Percentiles rank a stretch among this genome's conserved stretches.
phyloP scores from a whole-genome alignment of 2,329 filamentous ascomycete species.

The Pezicula rhizophila region DNA sequence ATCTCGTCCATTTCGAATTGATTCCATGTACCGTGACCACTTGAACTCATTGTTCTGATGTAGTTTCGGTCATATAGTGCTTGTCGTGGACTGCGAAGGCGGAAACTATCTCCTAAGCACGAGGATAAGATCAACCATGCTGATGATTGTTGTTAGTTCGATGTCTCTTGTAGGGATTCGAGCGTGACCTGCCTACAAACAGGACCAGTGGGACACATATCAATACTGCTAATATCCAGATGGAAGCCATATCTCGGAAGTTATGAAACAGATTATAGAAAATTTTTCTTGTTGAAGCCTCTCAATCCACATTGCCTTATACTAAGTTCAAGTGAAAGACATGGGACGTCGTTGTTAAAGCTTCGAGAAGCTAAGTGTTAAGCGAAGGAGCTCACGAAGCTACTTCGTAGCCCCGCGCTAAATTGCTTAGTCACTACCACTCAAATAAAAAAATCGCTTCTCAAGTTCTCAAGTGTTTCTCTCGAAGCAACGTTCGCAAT shows the following conservation, averaged over 20 bases:
- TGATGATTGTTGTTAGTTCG: slow-evolving; percentile 4
- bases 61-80: slow-evolving; percentile 27
- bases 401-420: too few relatives aligned
- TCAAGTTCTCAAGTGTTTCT: slow-evolving; percentile 3
- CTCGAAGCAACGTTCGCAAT: background rate
- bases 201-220: slow-evolving; percentile 19
- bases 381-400: too few relatives aligned
- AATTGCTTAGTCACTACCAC: background rate
- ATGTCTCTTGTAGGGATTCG: background rate
- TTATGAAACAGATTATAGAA: too few relatives aligned
- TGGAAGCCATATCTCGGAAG: slow-evolving; percentile 11
- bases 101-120: slow-evolving; percentile 26
- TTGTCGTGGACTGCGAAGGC: slow-evolving; percentile 20
- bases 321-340: too few relatives aligned
- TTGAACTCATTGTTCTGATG: slow-evolving; percentile 24
- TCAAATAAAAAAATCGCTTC: background rate
- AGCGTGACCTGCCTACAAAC: slow-evolving; percentile 21
- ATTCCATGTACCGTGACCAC: slow-evolving; percentile 28
- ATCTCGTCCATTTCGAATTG: slow-evolving; percentile 28
- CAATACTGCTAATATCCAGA: slow-evolving; percentile 17
- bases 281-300: too few relatives aligned
- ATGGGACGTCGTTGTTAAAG: too few relatives aligned
- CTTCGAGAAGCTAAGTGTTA: too few relatives aligned
- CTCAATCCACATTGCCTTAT: too few relatives aligned
- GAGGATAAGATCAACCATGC: slow-evolving; percentile 29